Conservation (phyloP, 768 basidiomycete genomes). For the Mycena kentingensis region DNA sequence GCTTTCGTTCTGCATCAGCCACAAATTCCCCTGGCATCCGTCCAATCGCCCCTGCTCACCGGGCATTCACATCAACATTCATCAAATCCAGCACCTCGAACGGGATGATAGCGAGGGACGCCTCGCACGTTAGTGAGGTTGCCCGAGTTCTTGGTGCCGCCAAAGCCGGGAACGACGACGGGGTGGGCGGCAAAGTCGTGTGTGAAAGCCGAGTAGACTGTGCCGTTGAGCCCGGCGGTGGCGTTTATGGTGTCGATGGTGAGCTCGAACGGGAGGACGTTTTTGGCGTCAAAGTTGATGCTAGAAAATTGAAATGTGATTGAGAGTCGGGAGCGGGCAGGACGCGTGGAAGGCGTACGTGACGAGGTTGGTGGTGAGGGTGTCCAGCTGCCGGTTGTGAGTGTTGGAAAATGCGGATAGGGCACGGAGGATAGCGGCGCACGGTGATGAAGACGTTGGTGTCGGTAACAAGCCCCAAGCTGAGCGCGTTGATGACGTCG, state of each 20-base stretch:
- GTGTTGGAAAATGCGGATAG: no score
- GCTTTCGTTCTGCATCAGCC: not conserved
- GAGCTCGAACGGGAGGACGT: constrained; percentile 46
- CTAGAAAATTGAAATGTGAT: constrained; percentile 8
- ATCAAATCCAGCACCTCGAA: constrained; percentile 54
- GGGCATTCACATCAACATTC: constrained; percentile 38
- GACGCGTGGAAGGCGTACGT: constrained; percentile 25
- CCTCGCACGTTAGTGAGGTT: constrained; percentile 51
- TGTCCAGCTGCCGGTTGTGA: constrained; percentile 41
- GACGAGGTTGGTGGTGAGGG: constrained; percentile 37
- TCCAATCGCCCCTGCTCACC: constrained; percentile 30
- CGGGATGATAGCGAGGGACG: constrained; percentile 57
- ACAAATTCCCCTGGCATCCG: not conserved
- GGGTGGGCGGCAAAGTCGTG: constrained; percentile 52
- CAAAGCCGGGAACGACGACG: constrained; percentile 49
- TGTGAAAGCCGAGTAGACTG: constrained; percentile 58
- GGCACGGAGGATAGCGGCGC: constrained; percentile 1
- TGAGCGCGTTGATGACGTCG: constrained; percentile 40
- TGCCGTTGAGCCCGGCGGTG: constrained; percentile 52
- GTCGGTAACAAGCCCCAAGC: constrained; percentile 40
- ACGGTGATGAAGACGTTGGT: constrained; percentile 43
- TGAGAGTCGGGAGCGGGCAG: not conserved
- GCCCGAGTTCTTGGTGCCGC: constrained; percentile 58
- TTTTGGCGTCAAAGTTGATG: constrained; percentile 44
- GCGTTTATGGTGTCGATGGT: constrained; percentile 44